Percentiles rank a stretch among this genome's conserved stretches.
phyloP scores from a whole-genome alignment of 805 yeast species.

The Candida maltosa region DNA sequence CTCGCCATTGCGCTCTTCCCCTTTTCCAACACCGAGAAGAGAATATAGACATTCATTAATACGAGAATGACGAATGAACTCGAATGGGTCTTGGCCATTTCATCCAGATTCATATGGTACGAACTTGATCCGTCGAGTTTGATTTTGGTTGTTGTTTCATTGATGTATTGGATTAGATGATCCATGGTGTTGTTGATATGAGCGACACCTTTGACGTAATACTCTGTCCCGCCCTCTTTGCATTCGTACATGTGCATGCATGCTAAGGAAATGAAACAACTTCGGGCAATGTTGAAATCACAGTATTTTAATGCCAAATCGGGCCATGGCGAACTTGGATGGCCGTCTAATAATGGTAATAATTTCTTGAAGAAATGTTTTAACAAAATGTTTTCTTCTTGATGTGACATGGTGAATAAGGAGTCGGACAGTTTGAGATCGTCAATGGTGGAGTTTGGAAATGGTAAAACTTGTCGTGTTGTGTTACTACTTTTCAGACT shows the following conservation, averaged over 20 bases:
- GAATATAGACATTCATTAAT: constrained; percentile 50
- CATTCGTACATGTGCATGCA: constrained; percentile 58
- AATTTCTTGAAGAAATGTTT: constrained; percentile 54
- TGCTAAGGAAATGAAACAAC: constrained; percentile 54
- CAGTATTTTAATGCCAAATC: constrained; percentile 55
- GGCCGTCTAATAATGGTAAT: constrained; percentile 53
- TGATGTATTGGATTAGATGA: constrained; percentile 44
- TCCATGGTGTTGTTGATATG: constrained; percentile 59
- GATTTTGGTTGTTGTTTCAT: constrained; percentile 5
- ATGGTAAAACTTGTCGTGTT: too few species aligned
- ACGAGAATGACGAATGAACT: constrained; percentile 43
- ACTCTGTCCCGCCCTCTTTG: constrained; percentile 46
- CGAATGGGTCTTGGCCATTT: constrained; percentile 14
- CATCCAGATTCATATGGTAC: not conserved
- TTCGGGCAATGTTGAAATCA: constrained; percentile 54
- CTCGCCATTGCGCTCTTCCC: constrained; percentile 53
- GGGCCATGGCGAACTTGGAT: constrained; percentile 62
- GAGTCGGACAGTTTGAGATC: too few species aligned
- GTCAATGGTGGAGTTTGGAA: too few species aligned
- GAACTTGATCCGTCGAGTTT: not conserved
- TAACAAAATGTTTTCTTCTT: constrained; percentile 53
- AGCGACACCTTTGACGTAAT: constrained; percentile 48
- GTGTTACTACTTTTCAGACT: too few species aligned
- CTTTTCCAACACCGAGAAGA: constrained; percentile 52
- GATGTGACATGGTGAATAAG: constrained; percentile 24